A percentile compares a stretch with the other conserved stretches of the same genome.
These are phyloP conservation scores for Quercus robur DNA, from an alignment of 306 rosid genomes.

Conservation along the genomic window DNA sequence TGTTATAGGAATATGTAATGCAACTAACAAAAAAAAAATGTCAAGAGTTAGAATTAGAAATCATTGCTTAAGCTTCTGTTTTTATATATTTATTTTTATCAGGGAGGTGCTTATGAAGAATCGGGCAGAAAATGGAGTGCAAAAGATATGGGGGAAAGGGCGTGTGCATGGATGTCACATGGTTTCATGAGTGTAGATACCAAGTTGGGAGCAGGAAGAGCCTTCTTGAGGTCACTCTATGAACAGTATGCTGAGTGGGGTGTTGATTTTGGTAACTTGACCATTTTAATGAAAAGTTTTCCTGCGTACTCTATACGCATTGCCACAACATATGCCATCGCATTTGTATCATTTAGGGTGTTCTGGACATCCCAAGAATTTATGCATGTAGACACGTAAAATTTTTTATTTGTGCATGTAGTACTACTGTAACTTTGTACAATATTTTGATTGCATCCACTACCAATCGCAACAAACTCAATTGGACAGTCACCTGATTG, in stretches of 20 bases:
- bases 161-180: slow-evolving; percentile 81
- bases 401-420: background rate
- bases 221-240: slow-evolving; percentile 82
- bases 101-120: slow-evolving; percentile 69
- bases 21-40: background rate
- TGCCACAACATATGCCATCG: background rate
- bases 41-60: background rate
- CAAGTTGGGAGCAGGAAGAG: slow-evolving; percentile 74
- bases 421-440: background rate
- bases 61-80: slow-evolving; percentile 15
- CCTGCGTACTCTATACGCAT: slow-evolving; percentile 1
- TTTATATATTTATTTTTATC: slow-evolving; percentile 16
- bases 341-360: background rate
- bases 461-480: background rate
- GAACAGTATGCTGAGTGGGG: slow-evolving; percentile 88
- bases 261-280: slow-evolving; percentile 80
- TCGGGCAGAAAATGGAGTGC: slow-evolving; percentile 73
- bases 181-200: slow-evolving; percentile 96
- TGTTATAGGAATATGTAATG: background rate
- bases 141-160: slow-evolving; percentile 75
- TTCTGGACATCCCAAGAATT: slow-evolving; percentile 1
- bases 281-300: slow-evolving; percentile 13
- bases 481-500: slow-evolving; percentile 2
- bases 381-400: background rate
- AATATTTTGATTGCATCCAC: background rate